Base-by-base conservation (phyloP, 371 early-diverging fungal genomes). In the Mucor saturninus region DNA sequence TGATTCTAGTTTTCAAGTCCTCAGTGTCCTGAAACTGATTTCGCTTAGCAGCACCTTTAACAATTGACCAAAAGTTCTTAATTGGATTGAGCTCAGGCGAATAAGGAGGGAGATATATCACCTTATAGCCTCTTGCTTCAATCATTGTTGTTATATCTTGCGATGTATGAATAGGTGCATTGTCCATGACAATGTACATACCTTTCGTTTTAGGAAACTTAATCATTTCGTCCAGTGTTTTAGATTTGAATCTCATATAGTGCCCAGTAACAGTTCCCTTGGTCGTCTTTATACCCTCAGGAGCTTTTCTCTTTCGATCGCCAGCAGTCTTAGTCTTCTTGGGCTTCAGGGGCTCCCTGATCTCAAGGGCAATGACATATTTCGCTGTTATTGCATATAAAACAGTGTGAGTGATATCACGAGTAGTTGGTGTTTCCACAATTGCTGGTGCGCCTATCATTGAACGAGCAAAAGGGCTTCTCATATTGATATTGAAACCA, bases 21-120 rank as follows among this genome's bases (percentile, higher is more conserved):
- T 59, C 51, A 8, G 40, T 50, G 8, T 65, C 59, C 14, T 39
- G 9, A 59, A 65, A 59, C 10, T 5, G 14, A 61, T 54, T 57
- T 53, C 57, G 75, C 60, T 51, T 66, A 32, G 62, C 68, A 66
- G 48, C 56, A 67, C 3, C 57, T 70, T 42, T 75, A 59, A 65
- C 58, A 59, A 56, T 57, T 9, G 48, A 59, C 74, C 54, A 75
- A 56, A 58, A 65, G 38, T 59, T 43, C 38, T 68, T 56, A 48
- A 56, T 68, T 35, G 56, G 56, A 35, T 63, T 63, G 26, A 59
- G 63, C 14, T 68, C 63, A 32, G 62, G 63, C 9, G 62, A 59
- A 42, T 59, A 62, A 26, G 63, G 56, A 63, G 60, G 61, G 30
- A 62, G 67, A 39, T 61, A 62, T 48, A 53, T 39, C 7, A 28